Percentiles rank a stretch among this genome's conserved stretches.
phyloP scores from a whole-genome alignment of 257 asterid species.

The Datura wrightii region DNA sequence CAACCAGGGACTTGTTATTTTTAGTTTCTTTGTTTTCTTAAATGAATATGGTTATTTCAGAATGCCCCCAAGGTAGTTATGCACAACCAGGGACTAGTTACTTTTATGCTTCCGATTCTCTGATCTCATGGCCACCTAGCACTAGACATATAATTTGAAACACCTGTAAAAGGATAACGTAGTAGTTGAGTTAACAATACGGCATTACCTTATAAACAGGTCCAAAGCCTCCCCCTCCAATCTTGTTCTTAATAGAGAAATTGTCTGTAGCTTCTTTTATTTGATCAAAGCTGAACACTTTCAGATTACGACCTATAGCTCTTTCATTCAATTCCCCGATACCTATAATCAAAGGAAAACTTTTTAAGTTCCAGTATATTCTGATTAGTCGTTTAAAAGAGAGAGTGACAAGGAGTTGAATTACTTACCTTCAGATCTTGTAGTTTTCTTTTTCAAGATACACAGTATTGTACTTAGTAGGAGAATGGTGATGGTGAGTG shows the following conservation, averaged over 20 bases:
- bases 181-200: constrained; percentile 29
- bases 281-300: constrained; percentile 35
- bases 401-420: neutral
- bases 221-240: constrained; percentile 53
- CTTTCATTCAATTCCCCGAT: constrained; percentile 30
- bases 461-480: constrained; percentile 33
- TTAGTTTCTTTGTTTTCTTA: neutral
- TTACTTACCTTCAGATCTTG: constrained; percentile 35
- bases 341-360: constrained; percentile 22
- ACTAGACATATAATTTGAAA: neutral
- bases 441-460: constrained; percentile 33
- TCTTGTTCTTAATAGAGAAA: constrained; percentile 41
- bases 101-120: neutral
- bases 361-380: neutral
- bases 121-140: neutral
- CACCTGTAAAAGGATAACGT: neutral
- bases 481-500: constrained; percentile 34
- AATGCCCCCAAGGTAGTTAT: neutral
- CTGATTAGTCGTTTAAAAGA: neutral
- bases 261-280: constrained; percentile 42
- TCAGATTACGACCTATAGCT: constrained; percentile 21
- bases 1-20: neutral
- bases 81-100: too few species aligned
- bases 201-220: constrained; percentile 50
- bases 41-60: neutral